These are phyloP conservation scores for Ambrosiella xylebori DNA, from an alignment of 2,329 filamentous ascomycete species.

Conservation along the genomic window DNA sequence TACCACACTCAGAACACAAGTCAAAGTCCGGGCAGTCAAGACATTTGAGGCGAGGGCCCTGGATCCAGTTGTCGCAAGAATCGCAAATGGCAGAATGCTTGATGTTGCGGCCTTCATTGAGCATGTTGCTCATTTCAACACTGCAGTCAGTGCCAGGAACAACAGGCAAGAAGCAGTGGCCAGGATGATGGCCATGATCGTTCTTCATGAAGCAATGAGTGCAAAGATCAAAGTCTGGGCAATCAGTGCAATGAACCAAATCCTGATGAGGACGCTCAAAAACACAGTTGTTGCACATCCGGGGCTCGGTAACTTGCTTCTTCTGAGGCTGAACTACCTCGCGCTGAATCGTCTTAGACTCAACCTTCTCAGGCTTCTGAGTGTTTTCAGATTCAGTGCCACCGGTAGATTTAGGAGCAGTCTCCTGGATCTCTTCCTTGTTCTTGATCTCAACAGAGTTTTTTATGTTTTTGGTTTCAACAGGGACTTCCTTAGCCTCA, in stretches of 20 bases:
- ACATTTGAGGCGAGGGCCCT: conserved; percentile 89
- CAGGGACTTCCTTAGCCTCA: too few species aligned
- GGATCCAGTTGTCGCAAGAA: conserved; percentile 68
- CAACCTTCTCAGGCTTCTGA: not conserved
- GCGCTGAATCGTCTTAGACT: not conserved
- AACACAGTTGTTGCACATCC: conserved; percentile 54
- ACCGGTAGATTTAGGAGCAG: not conserved
- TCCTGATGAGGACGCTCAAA: conserved; percentile 47
- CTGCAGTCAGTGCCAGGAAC: conserved; percentile 45
- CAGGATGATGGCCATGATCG: conserved; percentile 80
- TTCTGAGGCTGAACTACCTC: not conserved
- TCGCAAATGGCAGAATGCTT: conserved; percentile 84
- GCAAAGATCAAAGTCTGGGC: conserved; percentile 88
- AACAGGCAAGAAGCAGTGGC: conserved; percentile 59
- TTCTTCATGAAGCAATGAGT: conserved; percentile 58
- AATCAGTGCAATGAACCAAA: conserved; percentile 71
- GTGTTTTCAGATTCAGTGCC: not conserved
- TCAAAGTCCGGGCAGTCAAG: conserved; percentile 96
- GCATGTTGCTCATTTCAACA: conserved; percentile 44
- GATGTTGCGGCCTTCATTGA: conserved; percentile 61
- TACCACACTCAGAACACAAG: conserved; percentile 66
- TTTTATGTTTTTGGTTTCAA: too few species aligned
- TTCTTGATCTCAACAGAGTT: not conserved
- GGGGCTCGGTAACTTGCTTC: conserved; percentile 16
- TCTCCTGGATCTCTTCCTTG: not conserved